phyloP scores from a whole-genome alignment of 169 alveolate species.

The Blepharisma undulans region DNA sequence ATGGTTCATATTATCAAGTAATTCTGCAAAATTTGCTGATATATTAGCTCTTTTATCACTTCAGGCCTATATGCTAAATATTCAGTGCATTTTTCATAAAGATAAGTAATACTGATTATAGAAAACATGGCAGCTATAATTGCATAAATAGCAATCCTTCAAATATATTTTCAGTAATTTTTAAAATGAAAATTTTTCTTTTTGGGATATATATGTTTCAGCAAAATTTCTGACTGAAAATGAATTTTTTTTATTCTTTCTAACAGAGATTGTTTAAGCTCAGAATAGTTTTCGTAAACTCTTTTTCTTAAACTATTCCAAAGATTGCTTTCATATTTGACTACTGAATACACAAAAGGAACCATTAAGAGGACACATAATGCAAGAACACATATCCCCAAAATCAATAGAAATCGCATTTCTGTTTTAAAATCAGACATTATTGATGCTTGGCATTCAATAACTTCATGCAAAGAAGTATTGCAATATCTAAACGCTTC shows the following conservation, averaged over 20 bases:
- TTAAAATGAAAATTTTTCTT: not conserved
- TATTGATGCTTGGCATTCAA: not conserved
- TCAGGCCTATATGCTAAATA: not conserved
- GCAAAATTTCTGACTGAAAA: not conserved
- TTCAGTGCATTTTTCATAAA: not conserved
- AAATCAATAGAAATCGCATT: not conserved
- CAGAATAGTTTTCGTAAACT: not conserved
- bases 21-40: not conserved
- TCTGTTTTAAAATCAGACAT: not conserved
- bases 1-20: not conserved
- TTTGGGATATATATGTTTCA: not conserved
- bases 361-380: not conserved
- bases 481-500: not conserved
- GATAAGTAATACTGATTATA: not conserved
- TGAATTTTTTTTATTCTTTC: not conserved
- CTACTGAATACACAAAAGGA: not conserved
- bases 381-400: not conserved
- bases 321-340: not conserved
- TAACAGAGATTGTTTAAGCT: not conserved
- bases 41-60: not conserved
- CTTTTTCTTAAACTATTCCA: not conserved
- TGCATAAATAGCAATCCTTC: not conserved
- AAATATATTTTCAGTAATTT: not conserved
- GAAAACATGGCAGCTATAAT: not conserved
- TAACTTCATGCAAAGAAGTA: not conserved